Evolutionary conservation across 2,329 filamentous ascomycete genomes (phyloP).

Genomic region (Exserohilum rostratum): DNA sequence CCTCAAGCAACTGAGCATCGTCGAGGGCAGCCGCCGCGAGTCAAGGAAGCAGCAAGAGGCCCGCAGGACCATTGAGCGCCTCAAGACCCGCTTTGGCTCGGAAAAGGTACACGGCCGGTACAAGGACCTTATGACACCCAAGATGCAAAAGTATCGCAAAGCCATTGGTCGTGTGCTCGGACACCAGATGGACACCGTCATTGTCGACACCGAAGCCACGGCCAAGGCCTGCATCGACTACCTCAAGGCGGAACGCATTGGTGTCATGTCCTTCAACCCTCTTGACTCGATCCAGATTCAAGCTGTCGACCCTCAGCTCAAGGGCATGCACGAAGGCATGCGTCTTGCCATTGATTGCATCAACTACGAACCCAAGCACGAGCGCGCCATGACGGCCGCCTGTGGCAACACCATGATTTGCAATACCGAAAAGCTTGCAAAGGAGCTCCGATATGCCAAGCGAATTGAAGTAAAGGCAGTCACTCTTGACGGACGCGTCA

Average conservation of each 20-base stretch:
- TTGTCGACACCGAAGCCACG: slow-evolving; percentile 94
- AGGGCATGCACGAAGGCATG: slow-evolving; percentile 81
- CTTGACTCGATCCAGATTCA: slow-evolving; percentile 97
- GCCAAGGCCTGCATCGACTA: slow-evolving; percentile 94
- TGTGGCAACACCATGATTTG: slow-evolving; percentile 96
- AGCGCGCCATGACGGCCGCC: slow-evolving; percentile 92
- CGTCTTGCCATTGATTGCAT: slow-evolving; percentile 94
- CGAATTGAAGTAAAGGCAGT: slow-evolving; percentile 92
- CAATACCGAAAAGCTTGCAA: slow-evolving; percentile 83
- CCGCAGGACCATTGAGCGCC: slow-evolving; percentile 81
- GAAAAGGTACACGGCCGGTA: slow-evolving; percentile 84
- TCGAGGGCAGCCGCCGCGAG: slow-evolving; percentile 84
- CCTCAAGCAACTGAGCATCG: slow-evolving; percentile 78
- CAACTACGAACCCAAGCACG: slow-evolving; percentile 85
- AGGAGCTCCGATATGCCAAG: slow-evolving; percentile 84
- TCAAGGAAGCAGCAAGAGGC: slow-evolving; percentile 78
- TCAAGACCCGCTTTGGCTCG: slow-evolving; percentile 83
- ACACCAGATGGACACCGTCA: slow-evolving; percentile 89
- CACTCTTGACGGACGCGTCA: slow-evolving; percentile 91
- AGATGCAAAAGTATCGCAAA: slow-evolving; percentile 95
- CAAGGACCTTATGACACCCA: slow-evolving; percentile 90
- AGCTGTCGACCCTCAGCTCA: slow-evolving; percentile 85
- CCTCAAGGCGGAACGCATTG: slow-evolving; percentile 84
- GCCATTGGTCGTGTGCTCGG: slow-evolving; percentile 92
- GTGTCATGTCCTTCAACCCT: slow-evolving; percentile 92